These are phyloP conservation scores for Curvularia hawaiiensis DNA, from an alignment of 2,329 filamentous ascomycete species.

Conservation along the genomic window DNA sequence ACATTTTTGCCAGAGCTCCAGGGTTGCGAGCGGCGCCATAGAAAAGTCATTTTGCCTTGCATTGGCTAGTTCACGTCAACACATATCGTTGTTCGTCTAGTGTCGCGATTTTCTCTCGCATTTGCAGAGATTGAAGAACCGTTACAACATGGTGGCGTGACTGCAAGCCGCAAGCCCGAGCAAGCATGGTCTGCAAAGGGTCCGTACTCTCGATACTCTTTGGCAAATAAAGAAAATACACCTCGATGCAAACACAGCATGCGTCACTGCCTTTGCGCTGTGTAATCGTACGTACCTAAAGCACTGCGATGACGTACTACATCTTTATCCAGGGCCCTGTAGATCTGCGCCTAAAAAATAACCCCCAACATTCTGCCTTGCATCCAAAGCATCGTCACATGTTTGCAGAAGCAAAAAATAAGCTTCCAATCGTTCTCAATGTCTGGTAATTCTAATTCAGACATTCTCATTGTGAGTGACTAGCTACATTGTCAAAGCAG, in stretches of 20 bases:
- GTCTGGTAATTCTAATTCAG: conserved; percentile 1
- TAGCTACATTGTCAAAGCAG: neutral
- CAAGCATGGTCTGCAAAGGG: neutral
- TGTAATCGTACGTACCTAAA: neutral
- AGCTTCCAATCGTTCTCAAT: neutral
- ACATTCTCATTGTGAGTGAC: conserved; percentile 1
- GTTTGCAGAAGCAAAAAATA: neutral
- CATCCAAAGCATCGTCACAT: neutral
- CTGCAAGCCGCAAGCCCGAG: neutral
- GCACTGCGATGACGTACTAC: conserved; percentile 5
- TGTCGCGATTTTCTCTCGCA: neutral
- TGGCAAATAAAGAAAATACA: neutral
- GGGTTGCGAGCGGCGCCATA: neutral
- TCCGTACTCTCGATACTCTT: neutral
- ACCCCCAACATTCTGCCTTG: neutral
- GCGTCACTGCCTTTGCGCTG: neutral
- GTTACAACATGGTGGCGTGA: neutral
- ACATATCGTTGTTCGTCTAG: neutral
- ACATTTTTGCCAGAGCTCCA: neutral
- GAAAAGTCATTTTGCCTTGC: too few relatives aligned
- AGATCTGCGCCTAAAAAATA: neutral
- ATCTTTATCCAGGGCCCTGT: neutral
- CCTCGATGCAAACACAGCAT: neutral
- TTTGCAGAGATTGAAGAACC: neutral
- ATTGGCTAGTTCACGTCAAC: too few relatives aligned